Evolutionary conservation across 2,329 filamentous ascomycete species (phyloP).

Genomic region (Ilyonectria mors-panacis): DNA sequence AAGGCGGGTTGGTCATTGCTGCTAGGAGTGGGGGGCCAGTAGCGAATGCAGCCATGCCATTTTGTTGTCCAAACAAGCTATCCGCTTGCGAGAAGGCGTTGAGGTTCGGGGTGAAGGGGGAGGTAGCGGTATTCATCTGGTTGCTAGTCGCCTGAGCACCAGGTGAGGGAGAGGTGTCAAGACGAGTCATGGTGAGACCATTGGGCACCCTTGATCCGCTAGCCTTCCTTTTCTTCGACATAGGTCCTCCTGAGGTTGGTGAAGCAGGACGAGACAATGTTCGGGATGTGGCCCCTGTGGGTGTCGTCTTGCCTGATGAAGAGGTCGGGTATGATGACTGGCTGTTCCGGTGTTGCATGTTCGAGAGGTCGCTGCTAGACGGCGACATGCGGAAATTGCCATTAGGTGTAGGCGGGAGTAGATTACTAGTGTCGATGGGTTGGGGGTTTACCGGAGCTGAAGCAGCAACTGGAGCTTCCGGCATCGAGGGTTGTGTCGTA

Average conservation of each 20-base stretch:
- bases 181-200: conserved; percentile 84
- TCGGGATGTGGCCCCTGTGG: conserved; percentile 48
- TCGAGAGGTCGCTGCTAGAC: conserved; percentile 75
- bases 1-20: conserved; percentile 73
- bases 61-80: conserved; percentile 60
- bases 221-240: conserved; percentile 86
- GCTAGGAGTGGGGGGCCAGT: conserved; percentile 78
- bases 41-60: conserved; percentile 61
- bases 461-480: conserved; percentile 41
- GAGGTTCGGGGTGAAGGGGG: conserved; percentile 68
- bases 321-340: conserved; percentile 56
- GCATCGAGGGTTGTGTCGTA: conserved; percentile 46
- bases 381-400: conserved; percentile 69
- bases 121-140: conserved; percentile 61
- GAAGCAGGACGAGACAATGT: conserved; percentile 81
- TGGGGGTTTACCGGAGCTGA: conserved; percentile 35
- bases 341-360: conserved; percentile 66
- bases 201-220: conserved; percentile 81
- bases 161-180: conserved; percentile 72
- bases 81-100: conserved; percentile 62
- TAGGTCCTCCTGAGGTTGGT: conserved; percentile 76
- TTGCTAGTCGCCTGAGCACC: conserved; percentile 54
- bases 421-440: conserved; percentile 49
- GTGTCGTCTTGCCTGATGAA: conserved; percentile 52
- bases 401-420: conserved; percentile 53